Evolutionary conservation across 169 alveolate species (phyloP).

Genomic region (Amoebophrya sp.): DNA sequence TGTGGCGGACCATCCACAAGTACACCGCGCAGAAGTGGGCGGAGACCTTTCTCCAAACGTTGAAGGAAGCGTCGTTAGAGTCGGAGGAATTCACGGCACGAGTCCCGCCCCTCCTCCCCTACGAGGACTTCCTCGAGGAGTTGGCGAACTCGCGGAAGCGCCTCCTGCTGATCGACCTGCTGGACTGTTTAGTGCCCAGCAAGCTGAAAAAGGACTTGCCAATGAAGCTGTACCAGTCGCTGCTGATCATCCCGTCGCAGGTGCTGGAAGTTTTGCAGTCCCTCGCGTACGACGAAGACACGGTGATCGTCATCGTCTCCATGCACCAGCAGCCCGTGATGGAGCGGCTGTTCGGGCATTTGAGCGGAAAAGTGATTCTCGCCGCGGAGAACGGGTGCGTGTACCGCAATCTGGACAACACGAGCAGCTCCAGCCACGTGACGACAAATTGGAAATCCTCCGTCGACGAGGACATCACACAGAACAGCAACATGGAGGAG

Average conservation of each 20-base stretch:
- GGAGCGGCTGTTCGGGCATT: conserved; percentile 13
- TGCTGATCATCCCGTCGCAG: not conserved
- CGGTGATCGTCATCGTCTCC: conserved; percentile 33
- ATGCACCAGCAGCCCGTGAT: conserved; percentile 31
- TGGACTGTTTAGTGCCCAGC: conserved; percentile 44
- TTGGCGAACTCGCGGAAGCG: not conserved
- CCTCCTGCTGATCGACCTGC: conserved; percentile 34
- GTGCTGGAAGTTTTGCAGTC: not conserved
- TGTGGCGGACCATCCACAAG: conserved; percentile 25
- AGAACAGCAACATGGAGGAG: too few relatives aligned
- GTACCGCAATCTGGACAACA: not conserved
- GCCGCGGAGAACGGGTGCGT: conserved; percentile 42
- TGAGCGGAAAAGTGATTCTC: conserved; percentile 33
- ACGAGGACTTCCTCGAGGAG: conserved; percentile 14
- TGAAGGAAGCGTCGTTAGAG: conserved; percentile 33
- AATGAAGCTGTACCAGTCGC: not conserved
- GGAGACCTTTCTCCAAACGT: conserved; percentile 41
- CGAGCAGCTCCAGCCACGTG: too few relatives aligned
- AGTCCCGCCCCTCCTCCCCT: conserved; percentile 40
- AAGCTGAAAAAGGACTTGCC: not conserved
- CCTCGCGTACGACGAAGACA: not conserved
- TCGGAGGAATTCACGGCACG: conserved; percentile 35
- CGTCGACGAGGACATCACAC: too few relatives aligned
- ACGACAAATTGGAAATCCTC: too few relatives aligned
- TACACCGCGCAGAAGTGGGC: conserved; percentile 50